A percentile compares a stretch with the other conserved stretches of the same genome.
Conservation (phyloP, 805 yeast genomes). For the Candida hungchunana region DNA sequence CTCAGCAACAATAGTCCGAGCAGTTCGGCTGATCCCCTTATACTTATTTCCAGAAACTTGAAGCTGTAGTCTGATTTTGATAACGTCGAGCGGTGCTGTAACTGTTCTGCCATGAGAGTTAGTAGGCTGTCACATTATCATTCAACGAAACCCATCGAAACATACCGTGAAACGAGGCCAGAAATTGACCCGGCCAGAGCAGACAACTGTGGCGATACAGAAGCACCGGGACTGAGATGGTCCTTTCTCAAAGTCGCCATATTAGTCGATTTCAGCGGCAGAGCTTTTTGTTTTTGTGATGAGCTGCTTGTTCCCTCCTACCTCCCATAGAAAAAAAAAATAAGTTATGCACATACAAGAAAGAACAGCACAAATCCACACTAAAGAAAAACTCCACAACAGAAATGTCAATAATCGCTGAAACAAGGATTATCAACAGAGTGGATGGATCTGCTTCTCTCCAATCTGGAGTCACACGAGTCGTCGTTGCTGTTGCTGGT, state of each 20-base stretch:
- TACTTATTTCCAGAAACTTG: conserved; percentile 35
- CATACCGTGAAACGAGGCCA: conserved; percentile 38
- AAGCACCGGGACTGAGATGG: conserved; percentile 40
- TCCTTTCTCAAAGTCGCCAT: too few relatives aligned
- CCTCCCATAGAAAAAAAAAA: too few relatives aligned
- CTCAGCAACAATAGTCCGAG: conserved; percentile 40
- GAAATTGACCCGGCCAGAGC: conserved; percentile 43
- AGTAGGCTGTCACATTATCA: too few relatives aligned
- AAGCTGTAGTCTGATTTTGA: conserved; percentile 73
- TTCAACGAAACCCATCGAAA: conserved; percentile 25
- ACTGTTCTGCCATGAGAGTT: conserved; percentile 40
- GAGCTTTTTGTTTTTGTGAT: neutral
- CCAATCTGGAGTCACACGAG: conserved; percentile 46
- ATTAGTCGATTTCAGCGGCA: neutral
- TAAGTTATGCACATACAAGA: too few relatives aligned
- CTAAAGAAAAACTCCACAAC: neutral
- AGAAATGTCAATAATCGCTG: conserved; percentile 9
- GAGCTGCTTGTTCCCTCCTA: too few relatives aligned
- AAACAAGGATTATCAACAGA: conserved; percentile 36
- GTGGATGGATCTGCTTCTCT: conserved; percentile 82
- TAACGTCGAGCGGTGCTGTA: conserved; percentile 75
- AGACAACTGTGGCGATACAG: conserved; percentile 37
- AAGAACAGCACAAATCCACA: neutral
- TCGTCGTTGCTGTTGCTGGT: conserved; percentile 79
- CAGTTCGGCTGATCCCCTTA: conserved; percentile 34